Evolutionary conservation across 2,329 filamentous ascomycete genomes (phyloP), one percentile per base, ranked within the genome.

Genomic region (Sporothrix brasiliensis): DNA sequence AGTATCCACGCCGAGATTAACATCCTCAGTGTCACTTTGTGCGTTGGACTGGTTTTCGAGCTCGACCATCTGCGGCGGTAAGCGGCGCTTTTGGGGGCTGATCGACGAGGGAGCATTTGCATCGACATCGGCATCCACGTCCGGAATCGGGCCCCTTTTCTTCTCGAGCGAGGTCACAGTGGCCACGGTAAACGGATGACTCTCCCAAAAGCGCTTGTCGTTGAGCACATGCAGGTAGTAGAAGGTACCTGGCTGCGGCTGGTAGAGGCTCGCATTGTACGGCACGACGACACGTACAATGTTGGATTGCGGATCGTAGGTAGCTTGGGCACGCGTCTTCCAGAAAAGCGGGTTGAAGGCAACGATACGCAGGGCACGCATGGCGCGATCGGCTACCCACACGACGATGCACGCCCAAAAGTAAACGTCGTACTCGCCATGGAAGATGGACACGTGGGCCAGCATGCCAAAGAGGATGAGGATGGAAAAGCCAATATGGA

Each of bases 111-210:
- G 11, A 19, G 61, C 24, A 34, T 19, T 16, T 0, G 24, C 44
- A 21, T 65, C 44, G 2, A 11, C 49, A n/a, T 34, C n/a, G 19
- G 41, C 2, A 44, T 44, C 41, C 14, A 10, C 41, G 11, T 16
- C 13, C 11, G 41, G 11, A 44, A 44, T 16, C 3, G 53, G 58
- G 13, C 39, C 39, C n/a, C 21, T 10, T 49, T 67, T 44, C 27
- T 60, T 70, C 27, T 67, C 60, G 21, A 60, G 66, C 4, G 70
- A 30, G 3, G 53, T 21, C 13, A 73, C 71, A 3, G 71, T 69
- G 0, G 82, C 82, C 19, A 85, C 80, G 0, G 83, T 85, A 60
- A 85, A 85, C 0, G 83, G 83, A 49, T 85, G 83, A 70, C 81
- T 84, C 70, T 85, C 82, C 83, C 83, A 85, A 69, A 79, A 79